phyloP scores from a whole-genome alignment of 129 eudicot species.

The Artemisia argyi region DNA sequence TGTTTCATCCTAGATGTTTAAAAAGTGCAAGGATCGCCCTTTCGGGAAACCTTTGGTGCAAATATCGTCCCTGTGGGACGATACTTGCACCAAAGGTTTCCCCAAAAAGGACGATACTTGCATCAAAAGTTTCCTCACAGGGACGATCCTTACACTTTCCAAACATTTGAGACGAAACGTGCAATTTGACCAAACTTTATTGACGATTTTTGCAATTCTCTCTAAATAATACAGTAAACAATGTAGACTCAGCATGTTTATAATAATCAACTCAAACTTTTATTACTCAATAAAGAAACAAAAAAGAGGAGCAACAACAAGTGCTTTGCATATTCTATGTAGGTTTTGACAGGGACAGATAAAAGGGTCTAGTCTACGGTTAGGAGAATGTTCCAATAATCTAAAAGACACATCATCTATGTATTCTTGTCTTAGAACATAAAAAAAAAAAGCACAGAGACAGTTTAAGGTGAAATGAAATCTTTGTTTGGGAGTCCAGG shows the following conservation, averaged over 20 bases:
- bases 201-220: no score
- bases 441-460: neutral
- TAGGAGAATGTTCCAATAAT: constrained; percentile 22
- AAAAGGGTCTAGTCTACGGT: neutral
- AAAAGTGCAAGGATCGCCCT: no score
- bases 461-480: constrained; percentile 35
- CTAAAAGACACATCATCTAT: neutral
- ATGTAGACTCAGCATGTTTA: neutral
- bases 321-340: constrained; percentile 19
- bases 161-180: no score
- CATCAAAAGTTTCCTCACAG: no score
- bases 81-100: no score
- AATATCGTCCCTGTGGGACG: no score
- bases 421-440: neutral
- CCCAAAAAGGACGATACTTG: no score
- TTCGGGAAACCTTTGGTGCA: no score
- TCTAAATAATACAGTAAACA: neutral
- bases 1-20: no score
- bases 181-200: no score
- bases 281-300: neutral
- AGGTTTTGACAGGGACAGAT: constrained; percentile 15
- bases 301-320: neutral
- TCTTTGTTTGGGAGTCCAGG: constrained; percentile 69
- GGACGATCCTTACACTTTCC: no score
- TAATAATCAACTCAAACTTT: neutral